Conservation (phyloP, 306 rosid species). For the Quercus dentata region DNA sequence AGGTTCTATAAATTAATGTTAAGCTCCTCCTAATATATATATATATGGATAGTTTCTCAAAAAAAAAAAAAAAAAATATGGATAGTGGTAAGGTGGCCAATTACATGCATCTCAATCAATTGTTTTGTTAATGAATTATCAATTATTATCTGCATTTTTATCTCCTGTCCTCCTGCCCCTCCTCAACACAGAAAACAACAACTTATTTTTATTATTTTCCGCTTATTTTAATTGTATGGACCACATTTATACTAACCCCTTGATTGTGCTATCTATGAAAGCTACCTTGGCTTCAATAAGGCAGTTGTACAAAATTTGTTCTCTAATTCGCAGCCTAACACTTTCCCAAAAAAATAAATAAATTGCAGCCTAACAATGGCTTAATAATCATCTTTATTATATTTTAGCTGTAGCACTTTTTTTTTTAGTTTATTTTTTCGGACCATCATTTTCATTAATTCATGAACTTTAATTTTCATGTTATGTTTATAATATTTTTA, state of each 20-base stretch:
- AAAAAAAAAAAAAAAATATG: too few species aligned
- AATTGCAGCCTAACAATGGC: too few species aligned
- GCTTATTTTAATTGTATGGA: not conserved
- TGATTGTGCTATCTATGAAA: not conserved
- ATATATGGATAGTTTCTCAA: too few species aligned
- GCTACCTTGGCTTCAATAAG: not conserved
- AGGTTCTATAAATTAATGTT: not conserved
- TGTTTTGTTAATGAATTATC: not conserved
- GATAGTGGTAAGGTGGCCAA: not conserved
- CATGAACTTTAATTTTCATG: too few species aligned
- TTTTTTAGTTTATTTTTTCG: too few species aligned
- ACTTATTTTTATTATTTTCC: not conserved
- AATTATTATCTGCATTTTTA: not conserved
- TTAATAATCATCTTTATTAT: too few species aligned
- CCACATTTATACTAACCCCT: not conserved
- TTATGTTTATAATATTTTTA: too few species aligned
- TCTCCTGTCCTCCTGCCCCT: slow-evolving; percentile 19
- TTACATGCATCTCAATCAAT: not conserved
- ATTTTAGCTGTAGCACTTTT: too few species aligned
- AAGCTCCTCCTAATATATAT: not conserved
- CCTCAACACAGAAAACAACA: not conserved
- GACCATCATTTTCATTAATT: too few species aligned
- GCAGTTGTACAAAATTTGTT: not conserved
- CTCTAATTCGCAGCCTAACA: not conserved
- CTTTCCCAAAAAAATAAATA: too few species aligned